Evolutionary conservation across 164 flowering plant genomes (phyloP), one percentile per base, ranked within the genome.

Genomic region (Macadamia tetraphylla): DNA sequence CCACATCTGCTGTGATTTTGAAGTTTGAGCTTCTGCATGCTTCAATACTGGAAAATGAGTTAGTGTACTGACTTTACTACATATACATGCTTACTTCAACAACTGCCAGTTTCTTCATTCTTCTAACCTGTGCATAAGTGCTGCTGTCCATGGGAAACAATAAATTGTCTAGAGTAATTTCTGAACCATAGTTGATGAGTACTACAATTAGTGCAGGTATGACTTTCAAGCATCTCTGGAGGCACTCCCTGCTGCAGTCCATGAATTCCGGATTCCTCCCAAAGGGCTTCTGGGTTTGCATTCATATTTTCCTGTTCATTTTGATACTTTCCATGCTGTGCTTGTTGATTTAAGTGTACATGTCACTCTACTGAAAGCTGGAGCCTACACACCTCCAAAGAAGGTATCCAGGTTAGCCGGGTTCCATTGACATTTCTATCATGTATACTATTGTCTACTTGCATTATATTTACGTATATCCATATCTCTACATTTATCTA

Each of bases 221-320:
- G 85, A 81, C 67, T 51, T 88, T 76, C 91, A 77, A 71, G 81
- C 74, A 70, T 81, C 82, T 72, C 57, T 84, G 66, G 87, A 85
- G 71, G 76, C 84, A 67, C 72, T 71, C 65, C 77, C 94, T 80
- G 89, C 90, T 73, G 85, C 98, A 53, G 81, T 86, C 55, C 98
- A 95, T 84, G 97, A 95, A 82, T 91, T 94, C 69, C 84, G 98
- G 29, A 81, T 94, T 71, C 97, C 99, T 80, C 89, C 98, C 31
- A 92, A 89, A 76, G 92, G 98, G 76, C 98, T 92, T 76, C 74
- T 88, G 13, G 99, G 98, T 65, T 68, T 95, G 83, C 99, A 95
- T 77, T 87, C 98, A 23, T 95, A 95, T 75, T 95, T 97, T 67
- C 99, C 98, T 64, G 86, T 95, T 67, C 88, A 88, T 77, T 95